phyloP scores from a whole-genome alignment of 768 basidiomycete species.

The Chalciporus chontae region DNA sequence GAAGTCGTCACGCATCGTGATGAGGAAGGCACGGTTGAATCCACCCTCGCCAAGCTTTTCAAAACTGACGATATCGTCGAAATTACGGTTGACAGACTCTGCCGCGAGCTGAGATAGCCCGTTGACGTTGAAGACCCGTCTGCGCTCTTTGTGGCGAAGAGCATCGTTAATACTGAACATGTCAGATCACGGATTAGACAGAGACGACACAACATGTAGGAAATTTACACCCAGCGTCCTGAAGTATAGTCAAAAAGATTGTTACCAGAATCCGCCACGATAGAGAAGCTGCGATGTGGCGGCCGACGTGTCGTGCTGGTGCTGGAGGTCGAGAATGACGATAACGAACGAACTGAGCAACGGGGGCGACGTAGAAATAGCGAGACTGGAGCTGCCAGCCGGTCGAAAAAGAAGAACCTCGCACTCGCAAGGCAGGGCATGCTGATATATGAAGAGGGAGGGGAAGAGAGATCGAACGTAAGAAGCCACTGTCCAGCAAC shows the following conservation, averaged over 20 bases:
- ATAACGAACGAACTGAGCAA: too few species aligned
- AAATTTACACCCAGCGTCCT: slow-evolving; percentile 43
- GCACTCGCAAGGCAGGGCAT: too few species aligned
- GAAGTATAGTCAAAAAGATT: slow-evolving; percentile 42
- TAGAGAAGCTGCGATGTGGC: neutral
- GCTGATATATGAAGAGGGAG: too few species aligned
- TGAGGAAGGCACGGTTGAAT: slow-evolving; percentile 31
- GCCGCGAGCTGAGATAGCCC: slow-evolving; percentile 39
- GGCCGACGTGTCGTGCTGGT: too few species aligned
- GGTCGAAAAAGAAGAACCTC: too few species aligned
- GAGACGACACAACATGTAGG: slow-evolving; percentile 25
- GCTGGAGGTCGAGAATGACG: too few species aligned
- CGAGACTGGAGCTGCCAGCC: too few species aligned
- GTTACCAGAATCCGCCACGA: slow-evolving; percentile 16
- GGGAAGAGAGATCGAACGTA: too few species aligned
- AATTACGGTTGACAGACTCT: slow-evolving; percentile 36
- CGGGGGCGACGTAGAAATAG: too few species aligned
- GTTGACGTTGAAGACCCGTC: slow-evolving; percentile 38
- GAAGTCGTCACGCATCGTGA: slow-evolving; percentile 24
- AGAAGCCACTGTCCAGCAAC: too few species aligned
- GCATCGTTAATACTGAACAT: slow-evolving; percentile 38
- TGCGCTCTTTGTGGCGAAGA: slow-evolving; percentile 47
- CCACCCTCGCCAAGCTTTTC: slow-evolving; percentile 42
- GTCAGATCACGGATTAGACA: slow-evolving; percentile 26
- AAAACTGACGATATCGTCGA: slow-evolving; percentile 35